Conservation (phyloP, 2,329 filamentous ascomycete genomes). For the Fusarium cyanostomum region DNA sequence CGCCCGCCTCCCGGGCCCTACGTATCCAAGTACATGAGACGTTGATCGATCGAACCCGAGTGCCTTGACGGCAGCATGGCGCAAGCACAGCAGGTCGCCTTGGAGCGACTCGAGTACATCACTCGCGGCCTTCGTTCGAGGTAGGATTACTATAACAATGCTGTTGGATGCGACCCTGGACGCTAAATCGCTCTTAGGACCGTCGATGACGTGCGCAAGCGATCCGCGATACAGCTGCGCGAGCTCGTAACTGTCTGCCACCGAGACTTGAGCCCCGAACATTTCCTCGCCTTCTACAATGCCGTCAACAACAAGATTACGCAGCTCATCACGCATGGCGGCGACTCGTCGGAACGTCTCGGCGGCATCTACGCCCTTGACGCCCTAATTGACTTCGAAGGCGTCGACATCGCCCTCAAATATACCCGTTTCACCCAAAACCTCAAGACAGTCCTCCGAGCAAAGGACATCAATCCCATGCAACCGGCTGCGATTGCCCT, state of each 20-base stretch:
- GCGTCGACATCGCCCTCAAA: conserved; percentile 91
- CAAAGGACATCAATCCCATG: conserved; percentile 92
- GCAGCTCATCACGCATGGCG: conserved; percentile 80
- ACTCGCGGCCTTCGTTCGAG: conserved; percentile 65
- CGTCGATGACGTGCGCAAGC: conserved; percentile 61
- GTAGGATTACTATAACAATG: conserved; percentile 47
- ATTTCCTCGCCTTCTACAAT: conserved; percentile 72
- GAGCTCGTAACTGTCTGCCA: conserved; percentile 65
- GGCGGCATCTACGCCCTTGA: conserved; percentile 94
- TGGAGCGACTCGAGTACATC: conserved; percentile 65
- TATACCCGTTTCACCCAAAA: conserved; percentile 94
- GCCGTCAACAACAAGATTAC: conserved; percentile 67
- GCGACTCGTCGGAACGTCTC: conserved; percentile 86
- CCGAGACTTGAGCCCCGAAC: conserved; percentile 80
- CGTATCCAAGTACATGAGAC: conserved; percentile 42
- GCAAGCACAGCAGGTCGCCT: conserved; percentile 61
- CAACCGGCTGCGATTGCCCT: conserved; percentile 88
- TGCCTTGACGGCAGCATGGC: conserved; percentile 49
- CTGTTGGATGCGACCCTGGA: not conserved
- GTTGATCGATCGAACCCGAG: conserved; percentile 35
- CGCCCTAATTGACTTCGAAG: conserved; percentile 94
- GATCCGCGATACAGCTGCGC: conserved; percentile 63
- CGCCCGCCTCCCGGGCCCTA: conserved; percentile 10
- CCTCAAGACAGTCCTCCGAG: conserved; percentile 85
- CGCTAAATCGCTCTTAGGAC: conserved; percentile 42